Percentiles rank a stretch among this genome's conserved stretches.
Evolutionary conservation across 2,329 filamentous ascomycete species (phyloP).

Genomic region (Trichoderma gracile): DNA sequence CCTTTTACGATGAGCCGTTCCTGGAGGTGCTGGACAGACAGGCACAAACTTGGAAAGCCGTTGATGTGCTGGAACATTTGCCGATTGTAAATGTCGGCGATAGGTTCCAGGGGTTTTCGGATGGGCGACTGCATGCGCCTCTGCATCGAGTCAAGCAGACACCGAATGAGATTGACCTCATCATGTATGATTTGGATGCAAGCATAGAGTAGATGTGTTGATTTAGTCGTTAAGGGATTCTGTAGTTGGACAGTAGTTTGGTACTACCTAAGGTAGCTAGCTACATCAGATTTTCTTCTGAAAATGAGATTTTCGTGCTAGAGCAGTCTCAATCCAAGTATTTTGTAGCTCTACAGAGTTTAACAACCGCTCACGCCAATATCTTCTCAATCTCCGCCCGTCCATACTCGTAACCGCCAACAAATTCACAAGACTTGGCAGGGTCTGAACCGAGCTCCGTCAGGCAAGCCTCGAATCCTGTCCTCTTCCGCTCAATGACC

Average conservation of each 20-base stretch:
- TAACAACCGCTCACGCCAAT: neutral
- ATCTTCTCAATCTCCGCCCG: conserved; percentile 6
- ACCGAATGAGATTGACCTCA: neutral
- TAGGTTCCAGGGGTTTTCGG: neutral
- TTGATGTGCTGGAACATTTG: conserved; percentile 10
- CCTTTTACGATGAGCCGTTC: conserved; percentile 3
- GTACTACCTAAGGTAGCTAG: neutral
- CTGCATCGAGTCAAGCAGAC: conserved; percentile 8
- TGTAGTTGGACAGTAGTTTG: neutral
- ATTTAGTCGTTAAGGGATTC: neutral
- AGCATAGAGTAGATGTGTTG: conserved; percentile 1
- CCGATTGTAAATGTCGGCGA: conserved; percentile 4
- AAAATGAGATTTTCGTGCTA: neutral
- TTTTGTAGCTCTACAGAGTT: neutral
- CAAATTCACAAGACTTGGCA: neutral
- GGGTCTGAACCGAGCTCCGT: neutral
- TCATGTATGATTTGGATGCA: conserved; percentile 14
- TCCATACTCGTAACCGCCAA: conserved; percentile 6
- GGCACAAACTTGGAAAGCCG: neutral
- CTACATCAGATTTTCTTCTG: neutral
- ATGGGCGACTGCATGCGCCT: conserved; percentile 3
- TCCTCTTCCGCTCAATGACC: conserved; percentile 5
- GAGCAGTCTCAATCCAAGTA: neutral
- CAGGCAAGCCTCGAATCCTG: conserved; percentile 5
- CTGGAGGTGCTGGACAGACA: conserved; percentile 2